These are phyloP conservation scores for Ustanciosporium gigantosporum DNA, from an alignment of 1,284 basidiomycete species.

Conservation along the genomic window DNA sequence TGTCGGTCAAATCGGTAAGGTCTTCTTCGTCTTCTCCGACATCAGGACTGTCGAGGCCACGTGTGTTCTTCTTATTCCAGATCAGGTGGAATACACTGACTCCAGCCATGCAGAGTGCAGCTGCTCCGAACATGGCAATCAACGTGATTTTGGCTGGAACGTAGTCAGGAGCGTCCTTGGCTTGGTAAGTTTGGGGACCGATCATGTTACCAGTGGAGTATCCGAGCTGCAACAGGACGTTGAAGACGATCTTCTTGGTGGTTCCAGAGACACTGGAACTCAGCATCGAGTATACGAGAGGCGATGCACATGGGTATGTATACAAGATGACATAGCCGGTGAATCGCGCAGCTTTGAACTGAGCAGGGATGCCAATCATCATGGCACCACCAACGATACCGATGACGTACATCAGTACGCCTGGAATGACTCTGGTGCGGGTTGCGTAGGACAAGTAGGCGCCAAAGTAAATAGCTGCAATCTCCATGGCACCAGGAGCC, in stretches of 20 bases:
- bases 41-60: neutral
- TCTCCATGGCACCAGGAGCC: conserved; percentile 48
- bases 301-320: conserved; percentile 15
- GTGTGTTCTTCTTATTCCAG: conserved; percentile 47
- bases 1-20: conserved; percentile 57
- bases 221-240: conserved; percentile 46
- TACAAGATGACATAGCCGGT: conserved; percentile 20
- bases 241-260: conserved; percentile 55
- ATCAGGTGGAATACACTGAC: conserved; percentile 37
- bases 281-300: conserved; percentile 44
- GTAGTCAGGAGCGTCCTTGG: conserved; percentile 43
- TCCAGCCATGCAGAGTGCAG: conserved; percentile 17
- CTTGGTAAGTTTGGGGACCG: conserved; percentile 52
- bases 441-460: conserved; percentile 34
- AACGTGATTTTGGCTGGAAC: conserved; percentile 53
- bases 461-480: conserved; percentile 45
- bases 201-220: conserved; percentile 53
- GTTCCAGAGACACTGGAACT: conserved; percentile 41
- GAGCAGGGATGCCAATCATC: conserved; percentile 31
- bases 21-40: conserved; percentile 29
- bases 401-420: conserved; percentile 43
- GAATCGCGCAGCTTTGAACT: conserved; percentile 18
- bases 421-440: conserved; percentile 40
- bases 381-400: conserved; percentile 49
- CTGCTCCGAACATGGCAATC: conserved; percentile 51